Evolutionary conservation across 495 filamentous ascomycete genomes (phyloP).

Genomic region (Aspergillus biplanus): DNA sequence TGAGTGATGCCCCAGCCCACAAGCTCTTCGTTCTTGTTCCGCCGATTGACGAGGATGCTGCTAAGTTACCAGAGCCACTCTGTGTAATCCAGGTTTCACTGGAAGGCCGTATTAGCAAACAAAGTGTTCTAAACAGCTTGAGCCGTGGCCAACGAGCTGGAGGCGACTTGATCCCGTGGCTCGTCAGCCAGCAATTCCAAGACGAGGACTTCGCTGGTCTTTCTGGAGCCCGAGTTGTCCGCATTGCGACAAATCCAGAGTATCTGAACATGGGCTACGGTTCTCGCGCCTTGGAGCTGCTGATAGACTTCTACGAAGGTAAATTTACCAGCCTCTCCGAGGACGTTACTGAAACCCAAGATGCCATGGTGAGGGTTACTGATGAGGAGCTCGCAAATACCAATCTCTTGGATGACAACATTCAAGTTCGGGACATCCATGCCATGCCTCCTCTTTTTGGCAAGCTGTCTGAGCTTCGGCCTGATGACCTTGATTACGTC

Average conservation of each 20-base stretch:
- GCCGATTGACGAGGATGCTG: slow-evolving; percentile 75
- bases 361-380: slow-evolving; percentile 76
- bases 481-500: slow-evolving; percentile 83
- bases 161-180: slow-evolving; percentile 96
- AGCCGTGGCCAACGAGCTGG: slow-evolving; percentile 87
- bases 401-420: slow-evolving; percentile 80
- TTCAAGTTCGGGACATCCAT: slow-evolving; percentile 86
- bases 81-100: slow-evolving; percentile 94
- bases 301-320: slow-evolving; percentile 92
- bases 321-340: slow-evolving; percentile 86
- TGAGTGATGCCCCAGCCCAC: slow-evolving; percentile 97
- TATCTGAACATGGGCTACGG: slow-evolving; percentile 96
- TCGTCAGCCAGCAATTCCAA: slow-evolving; percentile 97
- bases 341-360: slow-evolving; percentile 46
- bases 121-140: slow-evolving; percentile 87
- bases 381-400: slow-evolving; percentile 80
- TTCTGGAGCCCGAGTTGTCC: slow-evolving; percentile 88
- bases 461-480: slow-evolving; percentile 80
- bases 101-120: slow-evolving; percentile 90
- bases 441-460: slow-evolving; percentile 93
- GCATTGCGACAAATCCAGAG: slow-evolving; percentile 96
- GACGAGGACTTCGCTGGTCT: slow-evolving; percentile 95
- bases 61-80: slow-evolving; percentile 86
- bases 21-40: slow-evolving; percentile 95
- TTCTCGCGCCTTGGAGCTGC: slow-evolving; percentile 79